These are phyloP conservation scores for Exophiala bonariae DNA, from an alignment of 2,329 filamentous ascomycete genomes.

Conservation along the genomic window DNA sequence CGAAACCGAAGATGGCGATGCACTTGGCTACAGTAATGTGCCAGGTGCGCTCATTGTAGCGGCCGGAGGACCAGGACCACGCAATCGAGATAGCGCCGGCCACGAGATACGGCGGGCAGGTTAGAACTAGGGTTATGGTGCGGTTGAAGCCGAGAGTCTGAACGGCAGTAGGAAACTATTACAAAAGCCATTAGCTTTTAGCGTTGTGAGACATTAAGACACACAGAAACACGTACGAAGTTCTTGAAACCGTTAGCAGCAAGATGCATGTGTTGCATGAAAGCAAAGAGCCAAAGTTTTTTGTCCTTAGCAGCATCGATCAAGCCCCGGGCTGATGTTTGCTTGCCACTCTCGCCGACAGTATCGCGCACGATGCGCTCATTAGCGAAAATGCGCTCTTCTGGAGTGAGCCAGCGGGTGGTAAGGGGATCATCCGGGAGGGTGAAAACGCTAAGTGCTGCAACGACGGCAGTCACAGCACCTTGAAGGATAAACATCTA, in stretches of 20 bases:
- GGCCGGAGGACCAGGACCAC: slow-evolving; percentile 31
- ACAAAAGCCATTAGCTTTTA: no score
- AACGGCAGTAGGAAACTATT: slow-evolving; percentile 47
- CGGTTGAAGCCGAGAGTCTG: slow-evolving; percentile 48
- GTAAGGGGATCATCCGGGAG: slow-evolving; percentile 45
- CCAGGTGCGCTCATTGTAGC: slow-evolving; percentile 32
- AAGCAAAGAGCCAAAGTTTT: slow-evolving; percentile 19
- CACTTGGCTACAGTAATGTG: slow-evolving; percentile 29
- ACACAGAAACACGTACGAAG: no score
- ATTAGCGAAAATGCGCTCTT: slow-evolving; percentile 44
- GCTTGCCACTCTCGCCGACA: slow-evolving; percentile 35
- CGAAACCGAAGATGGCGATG: slow-evolving; percentile 33
- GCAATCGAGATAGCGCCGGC: slow-evolving; percentile 37
- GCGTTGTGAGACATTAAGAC: no score
- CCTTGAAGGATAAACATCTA: slow-evolving; percentile 61
- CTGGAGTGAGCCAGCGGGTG: slow-evolving; percentile 30
- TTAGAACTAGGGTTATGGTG: slow-evolving; percentile 52
- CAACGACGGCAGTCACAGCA: slow-evolving; percentile 45
- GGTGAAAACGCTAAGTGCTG: slow-evolving; percentile 40
- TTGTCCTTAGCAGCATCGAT: slow-evolving; percentile 43
- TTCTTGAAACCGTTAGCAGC: slow-evolving; percentile 47
- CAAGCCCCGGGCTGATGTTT: slow-evolving; percentile 42
- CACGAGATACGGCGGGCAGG: slow-evolving; percentile 37
- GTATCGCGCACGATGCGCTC: slow-evolving; percentile 44
- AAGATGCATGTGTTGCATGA: slow-evolving; percentile 49